Evolutionary conservation across 139 green algal genomes (phyloP), one percentile per base, ranked within the genome.

Genomic region (Chlorella sorokiniana): DNA sequence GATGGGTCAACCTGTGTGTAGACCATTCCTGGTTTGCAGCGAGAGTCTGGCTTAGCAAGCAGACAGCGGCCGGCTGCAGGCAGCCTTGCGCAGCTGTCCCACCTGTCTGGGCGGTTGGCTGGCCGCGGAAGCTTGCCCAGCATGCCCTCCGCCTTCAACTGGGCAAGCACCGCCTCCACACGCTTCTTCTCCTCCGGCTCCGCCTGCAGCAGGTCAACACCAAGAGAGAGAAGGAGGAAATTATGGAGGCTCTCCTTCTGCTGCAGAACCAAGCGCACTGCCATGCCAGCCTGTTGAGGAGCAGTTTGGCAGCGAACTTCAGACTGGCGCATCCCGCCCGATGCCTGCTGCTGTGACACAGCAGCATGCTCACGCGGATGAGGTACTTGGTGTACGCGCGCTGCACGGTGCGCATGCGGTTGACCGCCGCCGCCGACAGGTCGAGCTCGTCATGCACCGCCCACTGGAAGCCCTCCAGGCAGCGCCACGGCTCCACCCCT

Each of bases 401-500:
- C 37, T 48, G 37, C 37, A 72, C 35, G 37, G 23, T 38, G 22
- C 65, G 35, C 35, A 72, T 38, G 35, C 65, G 35, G 35, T 52
- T 35, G 37, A 48, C 45, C 10, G 52, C 72, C 27, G 33, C 72
- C 0, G 52, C 37, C 4, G 20, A 40, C 16, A 52, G 10, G 37
- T 68, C 73, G 35, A 63, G 25, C 73, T 69, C 70, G 4, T 77
- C 70, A 11, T 77, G 42, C n/a, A 77, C 31, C 1, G 14, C 1
- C 25, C 40, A 79, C 25, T n/a, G 18, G 54, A 79, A 79, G 81
- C 64, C 54, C 23, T 29, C 38, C 33, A 80, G 64, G 51, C n/a
- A 29, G 48, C 73, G 84, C 71, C 56, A 88, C 9, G 84, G 84
- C 61, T 88, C 81, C 48, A 74, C 63, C 38, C 84, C 84, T 59